A percentile compares a stretch with the other conserved stretches of the same genome.
phyloP scores from a whole-genome alignment of 2,329 filamentous ascomycete species.

The Aspergillus niger region DNA sequence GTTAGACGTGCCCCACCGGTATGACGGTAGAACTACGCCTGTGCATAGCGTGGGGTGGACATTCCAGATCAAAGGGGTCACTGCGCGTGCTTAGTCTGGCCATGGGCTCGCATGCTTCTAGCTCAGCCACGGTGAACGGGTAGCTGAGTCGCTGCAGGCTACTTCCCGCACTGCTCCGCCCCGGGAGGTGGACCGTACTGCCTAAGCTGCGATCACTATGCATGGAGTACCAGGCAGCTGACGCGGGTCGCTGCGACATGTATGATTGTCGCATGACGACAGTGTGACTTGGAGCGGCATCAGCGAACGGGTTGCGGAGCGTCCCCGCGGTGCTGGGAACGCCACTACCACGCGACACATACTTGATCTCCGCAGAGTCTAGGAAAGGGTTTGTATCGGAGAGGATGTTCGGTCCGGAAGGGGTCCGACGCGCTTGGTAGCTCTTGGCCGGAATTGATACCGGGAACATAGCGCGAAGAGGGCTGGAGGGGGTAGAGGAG shows the following conservation, averaged over 20 bases:
- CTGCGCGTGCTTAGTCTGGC: slow-evolving; percentile 30
- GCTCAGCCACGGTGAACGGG: slow-evolving; percentile 12
- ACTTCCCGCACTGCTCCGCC: slow-evolving; percentile 27
- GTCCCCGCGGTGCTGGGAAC: background rate
- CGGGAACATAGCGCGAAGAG: slow-evolving; percentile 6
- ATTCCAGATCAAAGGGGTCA: slow-evolving; percentile 41
- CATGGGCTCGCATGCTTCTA: background rate
- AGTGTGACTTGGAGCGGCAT: slow-evolving; percentile 1
- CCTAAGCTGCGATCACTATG: slow-evolving; percentile 26
- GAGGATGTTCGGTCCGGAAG: background rate
- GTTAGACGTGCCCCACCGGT: slow-evolving; percentile 4
- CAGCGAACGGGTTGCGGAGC: slow-evolving; percentile 10
- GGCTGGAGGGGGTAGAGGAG: slow-evolving; percentile 16
- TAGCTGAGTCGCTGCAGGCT: slow-evolving; percentile 21
- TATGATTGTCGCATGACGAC: background rate
- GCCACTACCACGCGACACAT: background rate
- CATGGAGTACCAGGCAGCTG: slow-evolving; percentile 14
- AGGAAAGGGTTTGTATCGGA: slow-evolving; percentile 20
- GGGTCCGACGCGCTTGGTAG: background rate
- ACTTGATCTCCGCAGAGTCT: slow-evolving; percentile 12
- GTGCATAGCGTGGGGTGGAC: slow-evolving; percentile 36
- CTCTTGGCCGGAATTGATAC: background rate
- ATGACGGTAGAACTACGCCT: slow-evolving; percentile 13
- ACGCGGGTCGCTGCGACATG: background rate
- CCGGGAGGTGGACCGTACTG: slow-evolving; percentile 34